Conservation (phyloP, 2,329 filamentous ascomycete species). For the Arthroderma uncinatum region DNA sequence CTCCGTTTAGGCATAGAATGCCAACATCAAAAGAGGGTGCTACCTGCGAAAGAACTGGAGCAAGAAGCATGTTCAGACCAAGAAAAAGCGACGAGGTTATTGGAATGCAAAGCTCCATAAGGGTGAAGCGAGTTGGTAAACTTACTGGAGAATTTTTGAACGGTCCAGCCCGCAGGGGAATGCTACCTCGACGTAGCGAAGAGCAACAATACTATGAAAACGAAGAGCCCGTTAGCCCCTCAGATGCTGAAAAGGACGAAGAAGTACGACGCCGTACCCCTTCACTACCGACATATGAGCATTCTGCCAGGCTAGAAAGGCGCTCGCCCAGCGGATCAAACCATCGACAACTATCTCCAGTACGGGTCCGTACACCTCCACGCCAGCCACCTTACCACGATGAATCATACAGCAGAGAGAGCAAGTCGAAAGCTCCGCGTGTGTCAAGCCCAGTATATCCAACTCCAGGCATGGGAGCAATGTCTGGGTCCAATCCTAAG, state of each 20-base stretch:
- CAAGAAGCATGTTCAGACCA: slow-evolving; percentile 29
- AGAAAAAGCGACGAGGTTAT: slow-evolving; percentile 48
- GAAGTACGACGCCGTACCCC: background rate
- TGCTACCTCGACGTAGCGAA: slow-evolving; percentile 50
- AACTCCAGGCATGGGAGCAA: background rate
- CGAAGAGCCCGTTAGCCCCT: slow-evolving; percentile 11
- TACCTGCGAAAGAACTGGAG: slow-evolving; percentile 17
- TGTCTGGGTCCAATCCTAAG: background rate
- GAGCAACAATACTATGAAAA: slow-evolving; percentile 39
- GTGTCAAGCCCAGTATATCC: background rate
- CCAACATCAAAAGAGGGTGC: background rate
- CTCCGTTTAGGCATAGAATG: background rate
- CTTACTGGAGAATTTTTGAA: slow-evolving; percentile 66
- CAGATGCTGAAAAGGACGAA: background rate
- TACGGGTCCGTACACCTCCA: background rate
- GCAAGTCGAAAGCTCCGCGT: background rate
- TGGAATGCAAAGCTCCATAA: slow-evolving; percentile 60
- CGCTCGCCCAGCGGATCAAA: background rate
- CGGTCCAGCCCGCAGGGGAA: slow-evolving; percentile 65
- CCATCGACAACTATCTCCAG: background rate
- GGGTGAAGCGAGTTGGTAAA: slow-evolving; percentile 65
- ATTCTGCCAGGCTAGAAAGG: background rate
- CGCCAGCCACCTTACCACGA: background rate
- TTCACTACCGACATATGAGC: background rate
- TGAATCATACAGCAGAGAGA: background rate